A percentile compares a stretch with the other conserved stretches of the same genome.
phyloP scores from a whole-genome alignment of 768 basidiomycete genomes.

The Agrocybe praecox region DNA sequence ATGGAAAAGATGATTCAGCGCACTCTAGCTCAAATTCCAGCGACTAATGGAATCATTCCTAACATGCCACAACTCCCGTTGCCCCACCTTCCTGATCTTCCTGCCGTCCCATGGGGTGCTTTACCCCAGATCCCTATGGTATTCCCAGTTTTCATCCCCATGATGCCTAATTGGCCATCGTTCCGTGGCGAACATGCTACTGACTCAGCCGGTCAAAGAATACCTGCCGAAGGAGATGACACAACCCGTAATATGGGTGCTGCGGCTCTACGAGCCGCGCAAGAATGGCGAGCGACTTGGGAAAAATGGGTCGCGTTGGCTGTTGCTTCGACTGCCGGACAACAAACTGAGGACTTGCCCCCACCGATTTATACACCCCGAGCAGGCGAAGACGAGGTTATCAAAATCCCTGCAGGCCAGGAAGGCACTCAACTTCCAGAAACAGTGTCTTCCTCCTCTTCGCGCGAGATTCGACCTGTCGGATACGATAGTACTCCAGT shows the following conservation, averaged over 20 bases:
- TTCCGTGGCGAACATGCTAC: conserved; percentile 50
- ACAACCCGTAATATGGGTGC: conserved; percentile 38
- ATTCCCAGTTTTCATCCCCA: conserved; percentile 79
- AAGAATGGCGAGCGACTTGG: conserved; percentile 72
- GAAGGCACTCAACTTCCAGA: conserved; percentile 17
- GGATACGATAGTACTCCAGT: conserved; percentile 51
- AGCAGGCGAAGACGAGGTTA: conserved; percentile 29
- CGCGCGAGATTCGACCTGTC: conserved; percentile 38
- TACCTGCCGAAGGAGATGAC: conserved; percentile 34
- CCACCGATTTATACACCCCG: conserved; percentile 78
- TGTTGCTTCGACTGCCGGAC: conserved; percentile 46
- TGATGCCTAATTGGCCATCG: conserved; percentile 62
- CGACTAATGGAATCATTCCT: conserved; percentile 52
- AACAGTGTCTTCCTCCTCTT: conserved; percentile 19
- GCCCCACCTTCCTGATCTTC: conserved; percentile 66
- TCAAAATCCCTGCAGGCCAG: conserved; percentile 8
- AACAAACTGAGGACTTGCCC: conserved; percentile 52
- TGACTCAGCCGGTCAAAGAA: conserved; percentile 25
- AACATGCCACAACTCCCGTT: conserved; percentile 44
- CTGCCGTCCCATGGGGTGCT: conserved; percentile 61
- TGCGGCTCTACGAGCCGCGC: conserved; percentile 49
- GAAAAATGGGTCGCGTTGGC: conserved; percentile 74
- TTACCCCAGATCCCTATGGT: conserved; percentile 73
- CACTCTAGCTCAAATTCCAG: conserved; percentile 65
- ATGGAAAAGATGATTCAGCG: conserved; percentile 77